These are phyloP conservation scores for Tricholoma terreum DNA, from an alignment of 768 basidiomycete species.

Conservation along the genomic window DNA sequence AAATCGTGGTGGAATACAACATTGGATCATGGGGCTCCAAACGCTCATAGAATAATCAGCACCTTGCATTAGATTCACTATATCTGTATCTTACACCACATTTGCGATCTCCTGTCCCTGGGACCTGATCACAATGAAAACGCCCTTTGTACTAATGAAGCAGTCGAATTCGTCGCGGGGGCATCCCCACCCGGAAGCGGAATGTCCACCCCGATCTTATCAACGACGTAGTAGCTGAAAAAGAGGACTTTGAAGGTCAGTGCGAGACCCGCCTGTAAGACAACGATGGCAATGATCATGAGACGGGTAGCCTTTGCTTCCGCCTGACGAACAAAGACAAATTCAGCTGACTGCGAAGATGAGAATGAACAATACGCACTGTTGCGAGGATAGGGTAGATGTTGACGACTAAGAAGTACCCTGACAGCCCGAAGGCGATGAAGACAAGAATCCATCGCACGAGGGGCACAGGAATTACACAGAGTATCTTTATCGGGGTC, in stretches of 20 bases:
- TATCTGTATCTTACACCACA: not conserved
- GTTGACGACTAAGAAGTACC: slow-evolving; percentile 81
- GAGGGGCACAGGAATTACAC: slow-evolving; percentile 80
- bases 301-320: slow-evolving; percentile 86
- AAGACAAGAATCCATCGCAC: slow-evolving; percentile 80
- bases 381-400: slow-evolving; percentile 88
- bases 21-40: not conserved
- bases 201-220: slow-evolving; percentile 41
- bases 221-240: slow-evolving; percentile 51
- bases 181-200: slow-evolving; percentile 40
- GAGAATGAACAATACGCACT: slow-evolving; percentile 42
- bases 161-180: slow-evolving; percentile 26
- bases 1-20: not conserved
- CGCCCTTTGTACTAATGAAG: slow-evolving; percentile 9
- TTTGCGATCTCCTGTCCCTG: not conserved
- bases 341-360: not conserved
- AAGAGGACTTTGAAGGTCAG: slow-evolving; percentile 82
- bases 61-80: not conserved
- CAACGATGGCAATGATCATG: slow-evolving; percentile 70
- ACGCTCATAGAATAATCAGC: not conserved
- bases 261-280: slow-evolving; percentile 76
- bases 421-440: slow-evolving; percentile 73
- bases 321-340: slow-evolving; percentile 44
- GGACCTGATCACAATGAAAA: slow-evolving; percentile 9
- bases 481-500: slow-evolving; percentile 55